Percentiles rank a stretch among this genome's conserved stretches.
Evolutionary conservation across 2,329 filamentous ascomycete genomes (phyloP).

Genomic region (Colletotrichum tanaceti): DNA sequence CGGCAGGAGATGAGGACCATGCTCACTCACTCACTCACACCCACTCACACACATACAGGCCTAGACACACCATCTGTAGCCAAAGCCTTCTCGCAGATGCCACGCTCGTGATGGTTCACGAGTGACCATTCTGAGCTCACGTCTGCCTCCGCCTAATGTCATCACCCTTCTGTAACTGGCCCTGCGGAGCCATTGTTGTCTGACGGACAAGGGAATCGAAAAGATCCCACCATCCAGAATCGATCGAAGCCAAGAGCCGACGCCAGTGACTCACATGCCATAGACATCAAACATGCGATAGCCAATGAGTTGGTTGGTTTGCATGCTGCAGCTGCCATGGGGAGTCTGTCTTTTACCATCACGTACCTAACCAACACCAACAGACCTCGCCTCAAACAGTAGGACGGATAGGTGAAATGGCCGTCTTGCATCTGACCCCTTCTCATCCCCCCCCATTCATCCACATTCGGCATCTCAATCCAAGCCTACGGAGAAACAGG

Average conservation of each 20-base stretch:
- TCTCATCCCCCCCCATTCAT: conserved; percentile 28
- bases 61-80: conserved; percentile 18
- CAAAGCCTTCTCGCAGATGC: conserved; percentile 15
- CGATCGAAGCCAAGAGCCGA: background rate
- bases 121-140: conserved; percentile 23
- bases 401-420: conserved; percentile 1
- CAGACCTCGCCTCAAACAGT: background rate
- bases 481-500: conserved; percentile 17
- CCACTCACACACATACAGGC: conserved; percentile 5
- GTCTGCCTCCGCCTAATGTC: conserved; percentile 10
- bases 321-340: background rate
- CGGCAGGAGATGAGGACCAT: conserved; percentile 4
- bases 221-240: conserved; percentile 28
- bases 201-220: conserved; percentile 22
- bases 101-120: conserved; percentile 26
- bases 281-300: background rate
- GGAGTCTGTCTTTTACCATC: background rate
- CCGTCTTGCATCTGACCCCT: conserved; percentile 2
- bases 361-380: conserved; percentile 9
- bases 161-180: background rate
- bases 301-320: background rate
- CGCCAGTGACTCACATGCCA: conserved; percentile 12
- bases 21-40: background rate
- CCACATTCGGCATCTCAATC: conserved; percentile 30
- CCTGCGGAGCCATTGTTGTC: conserved; percentile 9